Conservation (phyloP, 2,329 filamentous ascomycete species). For the Hymenoscyphus linearis region DNA sequence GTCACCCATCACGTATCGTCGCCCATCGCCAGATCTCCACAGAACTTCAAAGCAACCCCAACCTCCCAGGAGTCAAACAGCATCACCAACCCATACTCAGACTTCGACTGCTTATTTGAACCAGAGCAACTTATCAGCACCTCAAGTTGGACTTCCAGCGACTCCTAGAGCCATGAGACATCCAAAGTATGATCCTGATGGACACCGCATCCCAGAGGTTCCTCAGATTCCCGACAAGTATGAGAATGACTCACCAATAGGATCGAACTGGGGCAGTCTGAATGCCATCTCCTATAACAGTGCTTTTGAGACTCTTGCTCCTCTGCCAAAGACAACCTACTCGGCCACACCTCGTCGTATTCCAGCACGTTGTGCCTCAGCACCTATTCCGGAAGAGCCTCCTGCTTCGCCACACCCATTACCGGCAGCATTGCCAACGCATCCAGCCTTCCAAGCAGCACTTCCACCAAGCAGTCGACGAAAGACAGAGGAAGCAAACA, state of each 20-base stretch:
- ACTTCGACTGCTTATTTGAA: constrained; percentile 30
- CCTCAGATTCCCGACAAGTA: constrained; percentile 48
- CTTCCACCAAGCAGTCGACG: constrained; percentile 33
- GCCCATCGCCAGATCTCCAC: constrained; percentile 21
- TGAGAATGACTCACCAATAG: constrained; percentile 17
- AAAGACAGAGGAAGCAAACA: constrained; percentile 22
- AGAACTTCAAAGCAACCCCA: constrained; percentile 33
- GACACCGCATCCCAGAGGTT: constrained; percentile 51
- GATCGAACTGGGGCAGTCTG: constrained; percentile 21
- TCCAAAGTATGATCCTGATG: constrained; percentile 59
- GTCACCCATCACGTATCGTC: constrained; percentile 25
- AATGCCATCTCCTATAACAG: constrained; percentile 25
- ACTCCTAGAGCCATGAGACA: constrained; percentile 89
- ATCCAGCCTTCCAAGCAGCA: constrained; percentile 39
- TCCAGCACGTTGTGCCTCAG: constrained; percentile 56
- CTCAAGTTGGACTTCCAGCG: constrained; percentile 72
- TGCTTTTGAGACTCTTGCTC: constrained; percentile 27
- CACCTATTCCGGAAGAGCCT: constrained; percentile 47
- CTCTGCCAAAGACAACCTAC: constrained; percentile 32
- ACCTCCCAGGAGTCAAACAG: constrained; percentile 58
- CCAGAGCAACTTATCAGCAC: constrained; percentile 45
- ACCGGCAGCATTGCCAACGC: constrained; percentile 32
- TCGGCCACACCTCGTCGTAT: constrained; percentile 42
- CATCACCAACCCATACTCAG: constrained; percentile 35
- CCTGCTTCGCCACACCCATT: constrained; percentile 27